phyloP scores from a whole-genome alignment of 208 protist genomes.

The Trypanosoma cruzi region DNA sequence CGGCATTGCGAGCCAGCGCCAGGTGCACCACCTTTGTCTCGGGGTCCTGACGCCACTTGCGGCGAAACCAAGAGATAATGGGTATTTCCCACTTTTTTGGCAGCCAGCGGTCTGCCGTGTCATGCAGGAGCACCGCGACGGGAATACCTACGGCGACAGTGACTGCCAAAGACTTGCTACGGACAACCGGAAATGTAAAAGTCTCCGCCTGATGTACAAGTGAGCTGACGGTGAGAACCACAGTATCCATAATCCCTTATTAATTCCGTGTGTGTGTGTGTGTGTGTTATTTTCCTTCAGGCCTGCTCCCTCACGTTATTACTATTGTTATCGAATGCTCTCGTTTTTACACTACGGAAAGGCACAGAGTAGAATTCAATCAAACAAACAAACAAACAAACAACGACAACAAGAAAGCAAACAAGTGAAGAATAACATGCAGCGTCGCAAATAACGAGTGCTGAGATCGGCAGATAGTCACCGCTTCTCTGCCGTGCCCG shows the following conservation, averaged over 20 bases:
- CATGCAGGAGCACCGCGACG: conserved; percentile 74
- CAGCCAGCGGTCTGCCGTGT: conserved; percentile 81
- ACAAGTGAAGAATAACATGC: background rate
- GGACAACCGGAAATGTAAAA: conserved; percentile 54
- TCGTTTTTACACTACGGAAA: background rate
- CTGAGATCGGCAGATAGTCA: too few relatives aligned
- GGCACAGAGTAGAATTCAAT: too few relatives aligned
- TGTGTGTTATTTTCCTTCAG: background rate
- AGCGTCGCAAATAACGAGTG: too few relatives aligned
- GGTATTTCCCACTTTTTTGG: conserved; percentile 51
- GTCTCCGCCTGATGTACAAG: conserved; percentile 69
- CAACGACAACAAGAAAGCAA: background rate
- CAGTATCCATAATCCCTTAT: conserved; percentile 54
- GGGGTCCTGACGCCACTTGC: conserved; percentile 64
- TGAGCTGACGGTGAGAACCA: conserved; percentile 68
- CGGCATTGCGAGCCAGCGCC: conserved; percentile 52
- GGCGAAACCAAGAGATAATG: conserved; percentile 78
- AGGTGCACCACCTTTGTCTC: conserved; percentile 61
- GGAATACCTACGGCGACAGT: conserved; percentile 70
- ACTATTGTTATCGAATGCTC: background rate
- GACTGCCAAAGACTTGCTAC: conserved; percentile 58
- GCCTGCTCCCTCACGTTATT: background rate
- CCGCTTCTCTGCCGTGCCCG: too few relatives aligned
- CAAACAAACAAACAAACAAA: background rate
- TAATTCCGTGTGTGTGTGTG: background rate